Base-by-base conservation (phyloP, 148 eudicot genomes). In the Rhododendron williamsianum region DNA sequence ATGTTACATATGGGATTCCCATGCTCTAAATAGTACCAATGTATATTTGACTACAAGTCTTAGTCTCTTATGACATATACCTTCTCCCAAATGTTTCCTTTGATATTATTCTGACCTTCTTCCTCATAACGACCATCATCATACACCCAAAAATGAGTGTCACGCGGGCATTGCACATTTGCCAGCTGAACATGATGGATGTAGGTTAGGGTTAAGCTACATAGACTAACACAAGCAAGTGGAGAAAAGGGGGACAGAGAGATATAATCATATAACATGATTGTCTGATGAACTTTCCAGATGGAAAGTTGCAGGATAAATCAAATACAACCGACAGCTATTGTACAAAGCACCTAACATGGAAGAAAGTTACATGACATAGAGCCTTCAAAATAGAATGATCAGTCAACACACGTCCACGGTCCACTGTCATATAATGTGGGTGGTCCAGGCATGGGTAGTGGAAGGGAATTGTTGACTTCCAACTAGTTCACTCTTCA, bases 91-190 rank as follows among this genome's bases (percentile, higher is more conserved):
- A 97, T 97, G 86, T 97, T 97, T 72, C 99, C 99, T 87, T 98
- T 90, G 85, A 97, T 97, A 90, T 94, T 95, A 88, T 97, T 97
- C 90, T 97, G 98, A 58, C 99, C 99, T 92, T 97, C 99, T 87
- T 97, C 99, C 92, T 97, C 99, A 84, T 97, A 97, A 56, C 98
- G 98, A 76, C 99, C 99, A 91, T 97, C 99, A 86, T 95, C 99
- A 86, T 97, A 97, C 54, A 97, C 99, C 99, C 99, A 97, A 89
- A 95, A 97, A 92, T 97, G 99, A 85, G 98, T 95, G 88, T 94
- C 99, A 84, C 99, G 98, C 30, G 98, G 99, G 63, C 99, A 97
- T 87, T 97, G 99, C 73, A 97, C 99, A 46, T 92, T 94, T 12
- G 98, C 99, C 81, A 97, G 89, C 99, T 97, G 93, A 80, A 85